Evolutionary conservation across 495 filamentous ascomycete species (phyloP).

Genomic region (Daldinia childiae): DNA sequence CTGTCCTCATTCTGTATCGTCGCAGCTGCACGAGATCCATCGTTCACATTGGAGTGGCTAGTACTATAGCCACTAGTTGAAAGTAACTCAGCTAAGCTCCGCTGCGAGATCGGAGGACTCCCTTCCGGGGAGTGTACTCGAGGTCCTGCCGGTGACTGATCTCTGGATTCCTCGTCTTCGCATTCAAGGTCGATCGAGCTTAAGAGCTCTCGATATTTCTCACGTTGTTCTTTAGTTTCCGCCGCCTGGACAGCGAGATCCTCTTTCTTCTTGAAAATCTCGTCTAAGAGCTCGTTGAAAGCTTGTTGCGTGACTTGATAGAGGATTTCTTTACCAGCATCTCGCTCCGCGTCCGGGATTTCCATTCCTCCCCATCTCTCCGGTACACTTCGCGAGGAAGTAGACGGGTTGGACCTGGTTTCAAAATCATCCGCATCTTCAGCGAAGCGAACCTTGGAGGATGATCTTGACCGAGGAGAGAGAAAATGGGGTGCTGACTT

Average conservation of each 20-base stretch:
- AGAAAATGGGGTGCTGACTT: conserved; percentile 56
- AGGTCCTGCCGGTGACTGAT: conserved; percentile 28
- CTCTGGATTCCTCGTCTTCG: conserved; percentile 40
- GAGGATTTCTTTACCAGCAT: conserved; percentile 86
- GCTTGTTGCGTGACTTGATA: conserved; percentile 91
- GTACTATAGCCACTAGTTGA: conserved; percentile 61
- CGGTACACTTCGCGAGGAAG: conserved; percentile 80
- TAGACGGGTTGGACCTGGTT: conserved; percentile 78
- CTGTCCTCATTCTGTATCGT: neutral
- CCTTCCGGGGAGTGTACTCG: conserved; percentile 15
- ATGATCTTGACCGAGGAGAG: conserved; percentile 79
- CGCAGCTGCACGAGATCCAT: conserved; percentile 20
- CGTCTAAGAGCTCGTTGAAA: conserved; percentile 89
- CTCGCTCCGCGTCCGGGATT: conserved; percentile 79
- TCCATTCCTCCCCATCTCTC: conserved; percentile 87
- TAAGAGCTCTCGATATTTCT: conserved; percentile 59
- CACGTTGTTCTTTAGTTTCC: conserved; percentile 69
- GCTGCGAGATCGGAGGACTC: conserved; percentile 41
- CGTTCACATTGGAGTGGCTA: conserved; percentile 38
- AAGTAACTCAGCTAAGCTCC: conserved; percentile 61
- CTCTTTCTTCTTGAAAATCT: conserved; percentile 83
- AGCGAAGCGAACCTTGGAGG: conserved; percentile 84
- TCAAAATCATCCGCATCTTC: conserved; percentile 80
- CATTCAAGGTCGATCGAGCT: conserved; percentile 59
- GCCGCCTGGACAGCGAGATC: conserved; percentile 75